Evolutionary conservation across 2,329 filamentous ascomycete genomes (phyloP), one percentile per base, ranked within the genome.

Genomic region (Venturia effusa): DNA sequence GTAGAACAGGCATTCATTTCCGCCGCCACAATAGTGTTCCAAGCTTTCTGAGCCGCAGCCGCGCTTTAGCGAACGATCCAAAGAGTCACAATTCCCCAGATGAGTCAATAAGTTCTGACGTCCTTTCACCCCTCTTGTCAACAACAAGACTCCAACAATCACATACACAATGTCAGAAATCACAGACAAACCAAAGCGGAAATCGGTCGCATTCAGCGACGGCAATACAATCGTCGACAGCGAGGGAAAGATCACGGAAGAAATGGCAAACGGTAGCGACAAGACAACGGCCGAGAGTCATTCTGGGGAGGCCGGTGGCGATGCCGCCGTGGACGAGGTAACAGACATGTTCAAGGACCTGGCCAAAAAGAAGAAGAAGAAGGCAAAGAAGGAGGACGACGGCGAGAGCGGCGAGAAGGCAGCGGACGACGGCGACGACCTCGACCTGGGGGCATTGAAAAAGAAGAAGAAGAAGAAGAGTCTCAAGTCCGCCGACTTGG

Each of bases 201-300:
- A 97, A 80, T 95, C 91, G 59, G 93, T 97, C 72, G 88, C 92
- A 68, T 97, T 97, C 77, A 92, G 88, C 74, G 89, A 94, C 77
- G 90, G 90, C 73, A 85, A 90, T 71, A 84, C 89, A 69, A 86
- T 96, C 71, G 92, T 97, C 75, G 90, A 96, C 80, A 85, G 86
- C 77, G 90, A 96, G 82, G 93, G 93, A 71, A 85, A 88, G 74
- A 86, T 97, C 74, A 90, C 85, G 72, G 87, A 89, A 78, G 83
- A 85, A 75, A 85, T 89, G 75, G 84, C 87, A 69, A 82, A 84
- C 70, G 85, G 88, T 72, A 89, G 90, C 71, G 83, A 88, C 70
- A 92, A 92, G 80, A 85, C 88, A 69, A 90, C 89, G 71, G 91
- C 91, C 69, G 84, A 88, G 80, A 91, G 87, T 74, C 90, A 95